Evolutionary conservation across 768 basidiomycete genomes (phyloP).

Genomic region (Mycena leptocephala): DNA sequence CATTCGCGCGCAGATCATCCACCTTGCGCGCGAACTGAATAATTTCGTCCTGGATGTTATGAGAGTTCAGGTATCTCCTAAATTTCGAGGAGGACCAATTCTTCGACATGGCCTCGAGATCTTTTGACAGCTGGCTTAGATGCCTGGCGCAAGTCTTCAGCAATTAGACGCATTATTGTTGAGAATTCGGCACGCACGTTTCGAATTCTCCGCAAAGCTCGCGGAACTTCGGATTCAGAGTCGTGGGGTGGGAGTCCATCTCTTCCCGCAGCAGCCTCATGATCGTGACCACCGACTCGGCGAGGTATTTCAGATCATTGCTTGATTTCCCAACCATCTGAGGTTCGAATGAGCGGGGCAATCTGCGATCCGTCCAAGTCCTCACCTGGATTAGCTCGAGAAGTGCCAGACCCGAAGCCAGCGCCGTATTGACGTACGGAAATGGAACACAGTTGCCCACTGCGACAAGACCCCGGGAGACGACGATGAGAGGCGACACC

Average conservation of each 20-base stretch:
- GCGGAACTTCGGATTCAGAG: too few relatives aligned
- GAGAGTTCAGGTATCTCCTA: not conserved
- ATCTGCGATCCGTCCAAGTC: too few relatives aligned
- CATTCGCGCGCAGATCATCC: not conserved
- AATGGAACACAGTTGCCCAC: not conserved
- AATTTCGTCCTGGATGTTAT: not conserved
- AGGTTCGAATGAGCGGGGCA: too few relatives aligned
- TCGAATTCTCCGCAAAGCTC: too few relatives aligned
- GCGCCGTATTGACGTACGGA: not conserved
- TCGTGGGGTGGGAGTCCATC: too few relatives aligned
- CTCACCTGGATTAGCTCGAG: conserved; percentile 15
- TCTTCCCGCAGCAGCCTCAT: too few relatives aligned
- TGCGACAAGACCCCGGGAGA: not conserved
- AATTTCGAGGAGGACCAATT: not conserved
- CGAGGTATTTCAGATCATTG: too few relatives aligned
- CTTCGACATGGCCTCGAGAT: not conserved
- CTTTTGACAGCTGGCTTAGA: not conserved
- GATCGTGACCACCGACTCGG: too few relatives aligned
- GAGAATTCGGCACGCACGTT: too few relatives aligned
- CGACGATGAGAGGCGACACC: not conserved
- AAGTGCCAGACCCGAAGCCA: not conserved
- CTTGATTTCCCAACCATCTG: too few relatives aligned
- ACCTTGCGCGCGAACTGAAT: not conserved
- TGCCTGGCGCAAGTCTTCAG: not conserved
- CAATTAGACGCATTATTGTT: too few relatives aligned